phyloP scores from a whole-genome alignment of 805 yeast genomes.

The Suhomyces kilbournensis region DNA sequence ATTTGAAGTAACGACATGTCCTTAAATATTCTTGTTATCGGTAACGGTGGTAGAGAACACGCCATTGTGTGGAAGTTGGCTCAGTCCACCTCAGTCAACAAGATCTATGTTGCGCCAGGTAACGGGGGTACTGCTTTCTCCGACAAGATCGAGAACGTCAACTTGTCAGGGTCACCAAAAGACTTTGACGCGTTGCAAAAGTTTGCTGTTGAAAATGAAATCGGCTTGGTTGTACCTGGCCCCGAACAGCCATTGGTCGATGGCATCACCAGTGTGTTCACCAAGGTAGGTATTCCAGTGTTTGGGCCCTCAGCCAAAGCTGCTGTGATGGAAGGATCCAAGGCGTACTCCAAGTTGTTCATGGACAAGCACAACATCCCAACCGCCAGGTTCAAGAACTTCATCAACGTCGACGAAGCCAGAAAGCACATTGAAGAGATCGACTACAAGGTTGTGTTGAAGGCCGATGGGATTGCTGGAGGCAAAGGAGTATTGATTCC shows the following conservation, averaged over 20 bases:
- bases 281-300: slow-evolving; percentile 85
- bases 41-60: slow-evolving; percentile 99
- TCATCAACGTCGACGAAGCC: slow-evolving; percentile 75
- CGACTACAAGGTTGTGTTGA: slow-evolving; percentile 79
- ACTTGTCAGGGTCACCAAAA: slow-evolving; percentile 57
- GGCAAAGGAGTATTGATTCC: slow-evolving; percentile 99
- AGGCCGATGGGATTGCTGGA: slow-evolving; percentile 97
- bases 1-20: slow-evolving; percentile 7
- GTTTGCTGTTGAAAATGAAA: slow-evolving; percentile 66
- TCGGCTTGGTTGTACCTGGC: slow-evolving; percentile 87
- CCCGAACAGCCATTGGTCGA: slow-evolving; percentile 99
- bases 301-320: slow-evolving; percentile 95
- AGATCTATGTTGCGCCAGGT: slow-evolving; percentile 92
- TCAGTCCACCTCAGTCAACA: slow-evolving; percentile 68
- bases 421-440: slow-evolving; percentile 61
- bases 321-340: slow-evolving; percentile 95
- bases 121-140: slow-evolving; percentile 81
- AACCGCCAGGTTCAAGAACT: slow-evolving; percentile 86
- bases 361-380: slow-evolving; percentile 93
- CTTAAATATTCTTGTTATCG: slow-evolving; percentile 74
- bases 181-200: slow-evolving; percentile 68
- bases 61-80: slow-evolving; percentile 90
- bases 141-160: slow-evolving; percentile 62
- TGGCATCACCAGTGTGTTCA: slow-evolving; percentile 74
- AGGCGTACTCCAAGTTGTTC: slow-evolving; percentile 88